A percentile compares a stretch with the other conserved stretches of the same genome.
These are phyloP conservation scores for Piromyces sp. DNA, from an alignment of 192 early-diverging fungal species.

Conservation along the genomic window DNA sequence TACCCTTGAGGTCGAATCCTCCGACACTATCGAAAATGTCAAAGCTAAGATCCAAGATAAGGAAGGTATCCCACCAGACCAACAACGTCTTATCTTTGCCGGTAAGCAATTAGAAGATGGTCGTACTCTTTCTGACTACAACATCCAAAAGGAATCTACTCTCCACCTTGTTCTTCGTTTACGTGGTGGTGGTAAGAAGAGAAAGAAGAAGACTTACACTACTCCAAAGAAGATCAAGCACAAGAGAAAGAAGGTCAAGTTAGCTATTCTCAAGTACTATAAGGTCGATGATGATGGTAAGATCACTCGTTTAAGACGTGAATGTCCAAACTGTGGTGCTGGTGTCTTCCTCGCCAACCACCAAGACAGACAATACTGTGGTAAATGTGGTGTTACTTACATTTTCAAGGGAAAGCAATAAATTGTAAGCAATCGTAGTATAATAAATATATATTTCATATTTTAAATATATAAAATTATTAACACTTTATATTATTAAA, in stretches of 20 bases:
- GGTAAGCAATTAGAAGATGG: constrained; percentile 72
- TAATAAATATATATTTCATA: too few species aligned
- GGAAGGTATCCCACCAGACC: constrained; percentile 73
- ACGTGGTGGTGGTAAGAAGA: constrained; percentile 68
- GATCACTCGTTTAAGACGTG: constrained; percentile 95
- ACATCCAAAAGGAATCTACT: constrained; percentile 74
- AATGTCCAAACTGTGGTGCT: constrained; percentile 97
- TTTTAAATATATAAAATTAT: too few species aligned
- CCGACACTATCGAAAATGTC: constrained; percentile 61
- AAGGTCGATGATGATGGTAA: constrained; percentile 95
- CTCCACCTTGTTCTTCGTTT: constrained; percentile 60
- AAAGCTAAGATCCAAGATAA: constrained; percentile 75
- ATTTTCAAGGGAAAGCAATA: background rate
- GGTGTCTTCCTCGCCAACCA: constrained; percentile 38
- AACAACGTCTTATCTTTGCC: constrained; percentile 66
- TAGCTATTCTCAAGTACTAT: constrained; percentile 97
- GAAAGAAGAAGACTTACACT: constrained; percentile 99
- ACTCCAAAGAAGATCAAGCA: constrained; percentile 99
- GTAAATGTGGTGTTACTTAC: constrained; percentile 4
- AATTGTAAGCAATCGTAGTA: background rate
- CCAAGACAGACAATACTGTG: constrained; percentile 7
- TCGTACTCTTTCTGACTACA: constrained; percentile 54
- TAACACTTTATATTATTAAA: too few species aligned
- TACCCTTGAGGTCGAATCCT: constrained; percentile 73
- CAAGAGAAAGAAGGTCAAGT: constrained; percentile 98